phyloP scores from a whole-genome alignment of 2,329 filamentous ascomycete genomes.

The Aspergillus intermedius region DNA sequence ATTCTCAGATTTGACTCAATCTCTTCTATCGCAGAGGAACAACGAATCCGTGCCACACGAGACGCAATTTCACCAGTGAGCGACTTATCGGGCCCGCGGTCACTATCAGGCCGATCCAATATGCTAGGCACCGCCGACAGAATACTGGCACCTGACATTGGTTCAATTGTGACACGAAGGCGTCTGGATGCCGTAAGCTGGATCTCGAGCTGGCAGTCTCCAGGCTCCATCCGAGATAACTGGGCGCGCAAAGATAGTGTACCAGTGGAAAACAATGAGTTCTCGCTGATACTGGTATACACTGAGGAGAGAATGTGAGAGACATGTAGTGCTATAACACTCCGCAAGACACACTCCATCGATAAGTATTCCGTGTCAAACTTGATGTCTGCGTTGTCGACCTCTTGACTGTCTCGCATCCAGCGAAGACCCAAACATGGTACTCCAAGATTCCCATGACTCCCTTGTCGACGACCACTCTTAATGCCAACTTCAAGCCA shows the following conservation, averaged over 20 bases:
- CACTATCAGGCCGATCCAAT: constrained; percentile 54
- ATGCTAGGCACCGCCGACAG: constrained; percentile 59
- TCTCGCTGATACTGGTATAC: constrained; percentile 53
- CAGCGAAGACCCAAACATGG: constrained; percentile 54
- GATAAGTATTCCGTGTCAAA: constrained; percentile 64
- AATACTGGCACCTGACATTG: constrained; percentile 68
- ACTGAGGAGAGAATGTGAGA: constrained; percentile 64
- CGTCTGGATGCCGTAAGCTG: constrained; percentile 60
- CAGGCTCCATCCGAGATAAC: constrained; percentile 56
- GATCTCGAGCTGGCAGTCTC: constrained; percentile 61
- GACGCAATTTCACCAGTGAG: constrained; percentile 33
- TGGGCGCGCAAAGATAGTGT: constrained; percentile 54
- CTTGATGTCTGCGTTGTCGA: constrained; percentile 59
- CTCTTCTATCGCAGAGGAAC: constrained; percentile 34
- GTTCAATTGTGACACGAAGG: constrained; percentile 63
- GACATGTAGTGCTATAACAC: constrained; percentile 68
- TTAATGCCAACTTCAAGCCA: constrained; percentile 82
- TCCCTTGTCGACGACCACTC: constrained; percentile 14
- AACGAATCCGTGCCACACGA: constrained; percentile 34
- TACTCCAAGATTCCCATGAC: constrained; percentile 12
- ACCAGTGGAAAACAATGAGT: constrained; percentile 56
- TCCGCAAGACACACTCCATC: constrained; percentile 65
- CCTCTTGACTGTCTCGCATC: constrained; percentile 76
- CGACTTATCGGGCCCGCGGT: constrained; percentile 54
- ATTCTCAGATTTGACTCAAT: constrained; percentile 30